Evolutionary conservation across 1,284 basidiomycete genomes (phyloP), one percentile per base, ranked within the genome.

Genomic region (Ganoderma meredithae): DNA sequence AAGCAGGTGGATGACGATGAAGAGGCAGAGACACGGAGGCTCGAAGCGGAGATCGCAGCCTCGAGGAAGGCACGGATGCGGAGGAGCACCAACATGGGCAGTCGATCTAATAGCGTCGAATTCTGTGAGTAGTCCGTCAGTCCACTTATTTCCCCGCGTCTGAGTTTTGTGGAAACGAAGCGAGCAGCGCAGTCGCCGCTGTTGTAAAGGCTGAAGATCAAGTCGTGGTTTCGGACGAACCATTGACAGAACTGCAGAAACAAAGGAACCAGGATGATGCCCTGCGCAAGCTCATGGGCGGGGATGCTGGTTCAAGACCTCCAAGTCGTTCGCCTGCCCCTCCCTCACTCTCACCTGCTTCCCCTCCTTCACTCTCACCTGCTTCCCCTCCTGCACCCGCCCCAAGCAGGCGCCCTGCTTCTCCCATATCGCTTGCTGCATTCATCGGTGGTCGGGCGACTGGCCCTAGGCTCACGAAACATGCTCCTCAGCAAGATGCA

Each of bases 1-100:
- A 86, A 87, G 65, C 91, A 93, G 75, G 90, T 93, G 40, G 92
- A 94, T 72, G 88, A 88, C 22, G 90, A 93, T 71, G 92, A 93
- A 70, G 92, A 92, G 76, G 85, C 83, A 7, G 93, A 94, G 74
- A 88, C 92, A 73, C 86, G 83, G 63, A 83, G 87, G 68, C 83
- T 94, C 1, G 92, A 94, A 78, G 87, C 92, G 71, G 92, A 94
- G 79, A 94, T 94, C 70, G 84, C 84, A 60, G 86, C 90, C 36
- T 91, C 92, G 36, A 81, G 92, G 64, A 79, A 89, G 52, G 92
- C 92, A 31, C 83, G 92, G 68, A 83, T 85, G 70, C 84, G 90
- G 63, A 82, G 92, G 71, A 89, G 86, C 76, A 78, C 83, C 56
- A 86, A 85, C 59, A 76, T 82, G 70, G 82, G 81, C 25, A 81